phyloP scores from a whole-genome alignment of 768 basidiomycete genomes.

The Strobilomyces confusus region DNA sequence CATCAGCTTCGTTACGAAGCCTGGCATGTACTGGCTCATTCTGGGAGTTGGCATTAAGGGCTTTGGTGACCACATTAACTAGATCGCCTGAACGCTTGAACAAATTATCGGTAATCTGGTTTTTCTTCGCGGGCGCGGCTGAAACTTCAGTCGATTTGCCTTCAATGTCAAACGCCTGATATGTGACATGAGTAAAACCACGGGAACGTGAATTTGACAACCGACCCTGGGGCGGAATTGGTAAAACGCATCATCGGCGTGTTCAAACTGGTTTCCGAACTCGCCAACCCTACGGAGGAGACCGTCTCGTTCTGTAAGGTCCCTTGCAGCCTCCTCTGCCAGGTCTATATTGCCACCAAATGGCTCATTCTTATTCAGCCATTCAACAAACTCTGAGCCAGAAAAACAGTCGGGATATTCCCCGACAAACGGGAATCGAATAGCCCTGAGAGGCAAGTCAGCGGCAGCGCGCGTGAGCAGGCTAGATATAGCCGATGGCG shows the following conservation, averaged over 20 bases:
- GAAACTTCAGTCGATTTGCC: constrained; percentile 23
- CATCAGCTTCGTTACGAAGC: constrained; percentile 73
- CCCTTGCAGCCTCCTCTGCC: constrained; percentile 66
- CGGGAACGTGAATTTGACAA: constrained; percentile 10
- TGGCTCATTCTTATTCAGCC: constrained; percentile 75
- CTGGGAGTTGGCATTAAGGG: constrained; percentile 44
- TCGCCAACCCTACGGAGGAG: constrained; percentile 74
- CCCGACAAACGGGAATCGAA: constrained; percentile 76
- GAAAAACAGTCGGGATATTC: constrained; percentile 85
- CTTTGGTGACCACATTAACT: constrained; percentile 70
- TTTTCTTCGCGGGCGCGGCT: constrained; percentile 26
- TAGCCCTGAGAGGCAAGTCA: constrained; percentile 65
- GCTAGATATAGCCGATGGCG: constrained; percentile 60
- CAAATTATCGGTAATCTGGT: constrained; percentile 48
- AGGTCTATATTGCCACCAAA: constrained; percentile 75
- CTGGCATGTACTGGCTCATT: constrained; percentile 67
- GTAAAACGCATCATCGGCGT: constrained; percentile 74
- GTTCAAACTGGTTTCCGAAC: constrained; percentile 77
- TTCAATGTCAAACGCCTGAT: constrained; percentile 30
- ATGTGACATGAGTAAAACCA: constrained; percentile 18
- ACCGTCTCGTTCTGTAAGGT: constrained; percentile 50
- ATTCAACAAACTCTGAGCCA: constrained; percentile 84
- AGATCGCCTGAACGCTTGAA: constrained; percentile 67
- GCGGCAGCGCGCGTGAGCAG: constrained; percentile 67
- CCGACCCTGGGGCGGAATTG: constrained; percentile 79